Base-by-base conservation (phyloP, 2,329 filamentous ascomycete genomes). In the Torrubiellomyces zombiae region DNA sequence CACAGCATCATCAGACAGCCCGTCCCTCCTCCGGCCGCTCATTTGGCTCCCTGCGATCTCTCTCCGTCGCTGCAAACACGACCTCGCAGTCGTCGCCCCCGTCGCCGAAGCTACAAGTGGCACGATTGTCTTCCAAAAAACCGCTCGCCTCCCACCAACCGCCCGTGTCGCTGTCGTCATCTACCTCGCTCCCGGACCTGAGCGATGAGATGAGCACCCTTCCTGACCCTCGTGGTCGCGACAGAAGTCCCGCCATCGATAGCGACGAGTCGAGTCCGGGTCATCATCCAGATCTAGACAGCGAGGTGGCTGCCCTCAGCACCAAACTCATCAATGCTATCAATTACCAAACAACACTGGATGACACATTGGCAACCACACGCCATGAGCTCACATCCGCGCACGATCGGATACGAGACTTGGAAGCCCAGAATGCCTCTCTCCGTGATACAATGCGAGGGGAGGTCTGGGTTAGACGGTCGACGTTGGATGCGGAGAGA, bases 311-410 rank as follows among this genome's bases (percentile, higher is more conserved):
- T 6, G 73, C 80, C 6, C 60, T 98, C 16, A 95, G 83, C 53
- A 86, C 83, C 24, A 98, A 98, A 51, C 71, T 98, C 34, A 86
- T 98, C 39, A 86, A 89, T 44, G 86, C 89, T 21, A 94, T 98
- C 53, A 98, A 98, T 47, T 78, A 92, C 49, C 85, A 94, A 51
- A 94, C 85, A 6, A 75, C 68, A 13, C 65, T 98, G 21, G 89
- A 95, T 50, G 89, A 98, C 49, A 79, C 72, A 8, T 60, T 98
- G 11, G 76, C 81, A 24, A 73, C 72, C 25, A 78, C 83, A 10
- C 71, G 83, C 18, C 75, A 85, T 45, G 83, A 95, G 44, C 58
- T 95, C 23, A 81, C 92, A 27, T 50, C 66, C 17, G 70, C 82
- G 7, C 67, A 64, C 30, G 67, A 75, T 23, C 67, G 65, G 38